Evolutionary conservation across 2,329 filamentous ascomycete genomes (phyloP).

Genomic region (Apiospora kogelbergensis): DNA sequence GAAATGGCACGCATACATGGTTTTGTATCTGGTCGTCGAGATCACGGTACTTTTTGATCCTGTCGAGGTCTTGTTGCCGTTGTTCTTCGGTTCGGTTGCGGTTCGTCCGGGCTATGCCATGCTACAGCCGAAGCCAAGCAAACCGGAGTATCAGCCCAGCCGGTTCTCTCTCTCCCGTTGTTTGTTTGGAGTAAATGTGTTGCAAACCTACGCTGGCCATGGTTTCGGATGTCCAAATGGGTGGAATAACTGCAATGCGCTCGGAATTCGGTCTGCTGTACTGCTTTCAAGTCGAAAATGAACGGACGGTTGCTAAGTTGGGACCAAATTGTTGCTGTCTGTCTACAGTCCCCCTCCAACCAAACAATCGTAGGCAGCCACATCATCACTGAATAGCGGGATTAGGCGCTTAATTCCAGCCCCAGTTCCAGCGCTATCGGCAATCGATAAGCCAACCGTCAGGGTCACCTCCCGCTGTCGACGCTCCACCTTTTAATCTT

Average conservation of each 20-base stretch:
- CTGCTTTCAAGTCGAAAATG: neutral
- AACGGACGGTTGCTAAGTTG: neutral
- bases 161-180: neutral
- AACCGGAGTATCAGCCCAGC: neutral
- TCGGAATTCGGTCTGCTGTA: neutral
- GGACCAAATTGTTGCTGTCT: neutral
- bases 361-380: neutral
- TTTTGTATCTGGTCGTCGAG: conserved; percentile 67
- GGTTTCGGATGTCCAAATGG: neutral
- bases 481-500: neutral
- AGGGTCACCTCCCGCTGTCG: no score
- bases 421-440: neutral
- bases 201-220: conserved; percentile 3
- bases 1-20: conserved; percentile 49
- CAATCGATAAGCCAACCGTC: neutral
- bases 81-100: conserved; percentile 67
- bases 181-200: neutral
- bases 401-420: neutral
- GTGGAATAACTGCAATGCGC: neutral
- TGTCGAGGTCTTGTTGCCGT: conserved; percentile 68
- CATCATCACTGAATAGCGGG: neutral
- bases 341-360: neutral
- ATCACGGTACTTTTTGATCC: conserved; percentile 73
- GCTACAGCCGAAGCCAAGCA: conserved; percentile 49
- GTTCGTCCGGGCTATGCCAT: conserved; percentile 75